Evolutionary conservation across 371 early-diverging fungal genomes (phyloP).

Genomic region (Thermomucor indicae-seudaticae): DNA sequence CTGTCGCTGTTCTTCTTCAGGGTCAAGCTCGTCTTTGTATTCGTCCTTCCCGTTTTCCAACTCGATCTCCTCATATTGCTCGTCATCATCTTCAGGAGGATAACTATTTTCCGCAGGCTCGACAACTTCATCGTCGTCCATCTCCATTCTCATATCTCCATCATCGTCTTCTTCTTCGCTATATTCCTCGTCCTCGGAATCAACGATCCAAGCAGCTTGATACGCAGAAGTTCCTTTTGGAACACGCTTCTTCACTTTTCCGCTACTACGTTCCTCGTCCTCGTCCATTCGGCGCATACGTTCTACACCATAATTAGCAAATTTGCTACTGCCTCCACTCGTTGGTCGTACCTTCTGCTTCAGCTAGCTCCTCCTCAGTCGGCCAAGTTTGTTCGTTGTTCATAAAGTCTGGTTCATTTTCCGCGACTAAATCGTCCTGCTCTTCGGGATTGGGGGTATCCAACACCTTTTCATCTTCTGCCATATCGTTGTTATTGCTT

Average conservation of each 20-base stretch:
- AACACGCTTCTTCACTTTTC: slow-evolving; percentile 52
- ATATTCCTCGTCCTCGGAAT: slow-evolving; percentile 63
- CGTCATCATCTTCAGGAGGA: slow-evolving; percentile 48
- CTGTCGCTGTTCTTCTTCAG: slow-evolving; percentile 46
- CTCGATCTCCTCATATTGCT: slow-evolving; percentile 78
- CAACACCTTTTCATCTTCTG: slow-evolving; percentile 47
- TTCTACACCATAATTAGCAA: slow-evolving; percentile 4
- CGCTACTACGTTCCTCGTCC: slow-evolving; percentile 5
- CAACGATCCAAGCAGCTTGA: slow-evolving; percentile 97
- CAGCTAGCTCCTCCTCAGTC: slow-evolving; percentile 88
- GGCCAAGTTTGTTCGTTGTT: slow-evolving; percentile 98
- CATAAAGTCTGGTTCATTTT: slow-evolving; percentile 87
- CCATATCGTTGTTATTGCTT: slow-evolving; percentile 25
- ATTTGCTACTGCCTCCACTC: not conserved
- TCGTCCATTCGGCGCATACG: slow-evolving; percentile 30
- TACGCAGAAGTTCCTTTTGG: slow-evolving; percentile 95
- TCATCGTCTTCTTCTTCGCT: slow-evolving; percentile 65
- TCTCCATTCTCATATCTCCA: slow-evolving; percentile 34
- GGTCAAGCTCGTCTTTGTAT: slow-evolving; percentile 38
- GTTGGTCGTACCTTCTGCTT: slow-evolving; percentile 58
- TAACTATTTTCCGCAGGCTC: slow-evolving; percentile 25
- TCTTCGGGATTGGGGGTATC: slow-evolving; percentile 60
- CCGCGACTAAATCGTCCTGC: slow-evolving; percentile 74
- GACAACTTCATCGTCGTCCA: slow-evolving; percentile 32
- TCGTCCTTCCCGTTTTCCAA: slow-evolving; percentile 48